A percentile compares a stretch with the other conserved stretches of the same genome.
phyloP scores from a whole-genome alignment of 495 filamentous ascomycete genomes.

The Penicillium psychrofluorescens region DNA sequence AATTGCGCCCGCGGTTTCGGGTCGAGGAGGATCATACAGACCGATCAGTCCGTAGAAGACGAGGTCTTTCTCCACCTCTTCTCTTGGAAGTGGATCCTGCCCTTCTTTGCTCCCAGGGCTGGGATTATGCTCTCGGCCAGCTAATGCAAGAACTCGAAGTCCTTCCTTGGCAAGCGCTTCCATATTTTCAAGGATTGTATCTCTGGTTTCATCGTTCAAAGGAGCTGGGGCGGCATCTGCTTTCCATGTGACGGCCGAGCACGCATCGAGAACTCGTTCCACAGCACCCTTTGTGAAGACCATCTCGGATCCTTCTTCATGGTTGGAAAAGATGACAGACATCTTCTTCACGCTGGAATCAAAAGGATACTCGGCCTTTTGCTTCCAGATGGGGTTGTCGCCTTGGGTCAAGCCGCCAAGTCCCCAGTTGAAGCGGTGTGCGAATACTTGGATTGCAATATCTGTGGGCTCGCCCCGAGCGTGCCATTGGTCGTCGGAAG shows the following conservation, averaged over 20 bases:
- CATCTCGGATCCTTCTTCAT: conserved; percentile 13
- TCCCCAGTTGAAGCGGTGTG: conserved; percentile 55
- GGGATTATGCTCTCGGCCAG: conserved; percentile 35
- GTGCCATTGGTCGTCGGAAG: conserved; percentile 45
- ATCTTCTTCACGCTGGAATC: conserved; percentile 65
- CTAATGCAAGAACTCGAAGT: conserved; percentile 57
- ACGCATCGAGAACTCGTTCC: conserved; percentile 68
- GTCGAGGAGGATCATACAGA: conserved; percentile 66
- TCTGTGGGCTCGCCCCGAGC: conserved; percentile 62
- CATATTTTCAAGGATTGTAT: conserved; percentile 56
- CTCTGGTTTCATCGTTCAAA: conserved; percentile 33
- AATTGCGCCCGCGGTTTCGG: conserved; percentile 45
- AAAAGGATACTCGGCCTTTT: conserved; percentile 58
- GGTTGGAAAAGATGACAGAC: conserved; percentile 52
- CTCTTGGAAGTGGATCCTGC: conserved; percentile 41
- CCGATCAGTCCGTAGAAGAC: conserved; percentile 62
- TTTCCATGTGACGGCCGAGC: conserved; percentile 43
- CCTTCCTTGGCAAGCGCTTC: conserved; percentile 55
- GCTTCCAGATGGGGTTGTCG: conserved; percentile 45
- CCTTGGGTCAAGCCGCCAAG: conserved; percentile 43
- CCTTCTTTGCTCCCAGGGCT: conserved; percentile 17
- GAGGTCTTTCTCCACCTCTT: conserved; percentile 51
- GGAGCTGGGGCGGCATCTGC: conserved; percentile 25
- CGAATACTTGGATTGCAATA: conserved; percentile 64
- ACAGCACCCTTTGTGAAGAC: conserved; percentile 77